phyloP scores from a whole-genome alignment of 495 filamentous ascomycete species.

The Parachaetomium inaequale region DNA sequence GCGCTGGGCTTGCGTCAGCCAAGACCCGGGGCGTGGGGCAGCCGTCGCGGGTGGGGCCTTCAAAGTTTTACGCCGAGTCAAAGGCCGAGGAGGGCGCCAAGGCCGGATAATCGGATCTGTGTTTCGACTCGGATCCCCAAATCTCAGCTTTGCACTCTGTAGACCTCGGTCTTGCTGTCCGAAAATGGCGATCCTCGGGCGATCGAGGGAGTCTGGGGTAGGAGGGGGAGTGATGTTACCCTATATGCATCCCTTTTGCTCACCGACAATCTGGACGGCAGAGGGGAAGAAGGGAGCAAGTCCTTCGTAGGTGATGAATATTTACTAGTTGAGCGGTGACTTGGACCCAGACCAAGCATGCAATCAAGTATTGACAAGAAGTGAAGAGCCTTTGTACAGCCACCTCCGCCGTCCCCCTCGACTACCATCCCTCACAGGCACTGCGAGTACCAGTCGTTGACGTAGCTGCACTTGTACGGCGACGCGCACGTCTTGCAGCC shows the following conservation, averaged over 20 bases:
- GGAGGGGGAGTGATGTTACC: no score
- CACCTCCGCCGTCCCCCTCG: background rate
- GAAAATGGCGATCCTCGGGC: background rate
- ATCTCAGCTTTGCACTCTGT: background rate
- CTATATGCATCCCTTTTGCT: no score
- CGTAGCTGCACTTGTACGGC: conserved; percentile 36
- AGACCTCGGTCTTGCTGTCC: background rate
- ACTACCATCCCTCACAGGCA: conserved; percentile 26
- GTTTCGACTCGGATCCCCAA: background rate
- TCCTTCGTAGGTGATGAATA: background rate
- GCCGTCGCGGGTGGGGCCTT: background rate
- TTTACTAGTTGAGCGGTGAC: background rate
- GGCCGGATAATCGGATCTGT: background rate
- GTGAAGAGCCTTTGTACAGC: background rate
- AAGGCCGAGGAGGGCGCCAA: background rate
- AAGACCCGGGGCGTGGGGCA: background rate
- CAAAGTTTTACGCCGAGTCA: background rate
- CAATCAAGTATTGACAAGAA: conserved; percentile 16
- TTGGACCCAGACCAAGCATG: background rate
- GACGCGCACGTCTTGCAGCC: conserved; percentile 42
- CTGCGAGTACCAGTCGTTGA: conserved; percentile 42
- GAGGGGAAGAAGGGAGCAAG: no score
- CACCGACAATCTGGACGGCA: no score
- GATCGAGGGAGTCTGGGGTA: no score
- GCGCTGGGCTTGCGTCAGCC: background rate